These are phyloP conservation scores for Whalleya microplaca DNA, from an alignment of 2,329 filamentous ascomycete species.

Conservation along the genomic window DNA sequence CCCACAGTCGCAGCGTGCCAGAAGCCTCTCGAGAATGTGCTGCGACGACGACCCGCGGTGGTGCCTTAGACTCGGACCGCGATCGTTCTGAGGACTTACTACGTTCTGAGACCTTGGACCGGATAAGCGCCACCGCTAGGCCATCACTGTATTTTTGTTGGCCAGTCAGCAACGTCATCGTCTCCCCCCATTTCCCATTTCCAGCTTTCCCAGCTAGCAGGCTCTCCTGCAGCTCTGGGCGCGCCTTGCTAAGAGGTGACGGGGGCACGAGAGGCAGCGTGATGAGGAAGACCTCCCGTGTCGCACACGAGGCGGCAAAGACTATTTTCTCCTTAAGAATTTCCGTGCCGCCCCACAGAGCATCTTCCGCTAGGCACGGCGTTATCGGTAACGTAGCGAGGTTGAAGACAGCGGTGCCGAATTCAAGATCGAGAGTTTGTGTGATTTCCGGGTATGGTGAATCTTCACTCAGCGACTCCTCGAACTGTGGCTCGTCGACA, in stretches of 20 bases:
- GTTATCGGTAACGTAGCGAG: constrained; percentile 60
- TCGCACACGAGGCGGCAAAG: constrained; percentile 63
- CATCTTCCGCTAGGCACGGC: constrained; percentile 53
- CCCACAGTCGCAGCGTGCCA: constrained; percentile 62
- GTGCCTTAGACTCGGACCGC: constrained; percentile 30
- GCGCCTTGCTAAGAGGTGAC: constrained; percentile 61
- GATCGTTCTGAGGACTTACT: constrained; percentile 46
- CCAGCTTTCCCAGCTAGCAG: constrained; percentile 59
- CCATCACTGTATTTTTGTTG: constrained; percentile 58
- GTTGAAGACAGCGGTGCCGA: constrained; percentile 59
- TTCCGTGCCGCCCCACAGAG: constrained; percentile 49
- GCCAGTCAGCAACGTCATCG: constrained; percentile 56
- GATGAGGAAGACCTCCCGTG: constrained; percentile 59
- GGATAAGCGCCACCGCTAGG: constrained; percentile 57
- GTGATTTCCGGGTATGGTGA: constrained; percentile 57
- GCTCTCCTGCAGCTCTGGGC: constrained; percentile 54
- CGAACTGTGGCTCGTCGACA: constrained; percentile 62
- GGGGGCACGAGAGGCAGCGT: constrained; percentile 65
- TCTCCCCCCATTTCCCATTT: constrained; percentile 67
- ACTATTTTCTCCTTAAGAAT: constrained; percentile 61
- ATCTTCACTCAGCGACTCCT: constrained; percentile 53
- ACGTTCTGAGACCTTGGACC: constrained; percentile 41
- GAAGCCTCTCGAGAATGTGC: constrained; percentile 63
- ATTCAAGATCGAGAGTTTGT: constrained; percentile 64
- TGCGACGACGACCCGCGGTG: constrained; percentile 57